Evolutionary conservation across 768 basidiomycete species (phyloP), one percentile per base, ranked within the genome.

Genomic region (Saitozyma podzolica): DNA sequence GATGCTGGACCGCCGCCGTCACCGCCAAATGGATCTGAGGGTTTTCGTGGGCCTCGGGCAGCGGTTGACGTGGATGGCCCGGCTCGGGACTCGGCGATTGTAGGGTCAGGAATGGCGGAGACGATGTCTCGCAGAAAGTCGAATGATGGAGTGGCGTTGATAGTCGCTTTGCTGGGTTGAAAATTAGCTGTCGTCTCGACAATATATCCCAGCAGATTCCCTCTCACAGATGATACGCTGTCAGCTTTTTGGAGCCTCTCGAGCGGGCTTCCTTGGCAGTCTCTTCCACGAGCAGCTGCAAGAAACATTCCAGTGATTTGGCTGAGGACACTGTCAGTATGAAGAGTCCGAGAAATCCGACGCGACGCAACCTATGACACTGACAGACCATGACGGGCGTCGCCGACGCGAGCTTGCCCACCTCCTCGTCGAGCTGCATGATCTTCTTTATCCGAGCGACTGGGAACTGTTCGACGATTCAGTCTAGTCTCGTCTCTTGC

Each of bases 401-500:
- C 37, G 92, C 93, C 77, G 93, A 91, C 2, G 95, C 92, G 40
- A 98, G 92, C 79, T 98, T 98, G 61, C 95, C 95, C 17, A 98
- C 95, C 76, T 98, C 95, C 76, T 98, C 95, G 76, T 98, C 95
- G 78, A 93, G 92, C 83, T 98, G 95, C 91, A 98, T 98, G 59
- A 97, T 96, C 83, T 92, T 91, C 85, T 97, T 98, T 82, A 98
- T 98, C 50, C 95, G 88, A 4, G 95, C 94, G 93, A 95, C 68
- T 16, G 29, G 29, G 29, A 29, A 29, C 29, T 29, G 29, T 29
- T 29, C 29, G 29, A 29, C 29, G 29, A 2, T 29, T 29, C 29
- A 29, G 29, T 29, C 29, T 29, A 29, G 29, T 29, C 29, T 29
- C 29, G 29, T 29, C 29, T 29, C 29, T 29, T 29, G 29, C 29